phyloP scores from a whole-genome alignment of 1,139 yeast genomes.

The Candida labiduridarum region DNA sequence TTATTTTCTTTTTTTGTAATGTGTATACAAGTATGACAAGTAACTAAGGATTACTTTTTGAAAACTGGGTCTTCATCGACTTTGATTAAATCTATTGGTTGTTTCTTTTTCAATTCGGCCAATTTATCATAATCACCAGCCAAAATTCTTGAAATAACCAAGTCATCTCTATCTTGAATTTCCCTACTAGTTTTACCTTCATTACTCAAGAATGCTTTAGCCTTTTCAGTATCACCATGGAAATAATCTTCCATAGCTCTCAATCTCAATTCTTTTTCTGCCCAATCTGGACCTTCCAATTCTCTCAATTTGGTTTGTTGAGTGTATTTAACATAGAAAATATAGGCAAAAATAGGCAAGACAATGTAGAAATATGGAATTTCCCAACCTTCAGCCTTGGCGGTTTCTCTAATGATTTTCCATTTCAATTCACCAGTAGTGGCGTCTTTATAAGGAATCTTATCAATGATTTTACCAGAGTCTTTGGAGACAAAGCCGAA shows the following conservation, averaged over 20 bases:
- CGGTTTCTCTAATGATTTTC: conserved; percentile 75
- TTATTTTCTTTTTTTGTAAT: neutral
- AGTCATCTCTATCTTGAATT: conserved; percentile 70
- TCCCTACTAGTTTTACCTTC: conserved; percentile 61
- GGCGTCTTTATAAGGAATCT: conserved; percentile 81
- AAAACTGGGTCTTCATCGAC: conserved; percentile 37
- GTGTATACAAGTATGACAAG: conserved; percentile 1
- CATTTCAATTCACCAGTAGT: conserved; percentile 78
- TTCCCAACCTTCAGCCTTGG: conserved; percentile 86
- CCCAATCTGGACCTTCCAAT: conserved; percentile 69
- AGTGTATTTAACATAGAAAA: conserved; percentile 49
- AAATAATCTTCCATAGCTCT: conserved; percentile 70
- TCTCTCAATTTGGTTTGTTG: conserved; percentile 48
- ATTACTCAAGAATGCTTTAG: conserved; percentile 56
- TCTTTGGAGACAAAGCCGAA: conserved; percentile 65
- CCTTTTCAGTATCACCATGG: conserved; percentile 65
- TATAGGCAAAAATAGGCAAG: conserved; percentile 57
- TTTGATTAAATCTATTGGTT: conserved; percentile 41
- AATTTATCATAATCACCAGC: conserved; percentile 85
- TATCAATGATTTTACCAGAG: conserved; percentile 71
- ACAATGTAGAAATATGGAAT: conserved; percentile 70
- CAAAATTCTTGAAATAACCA: conserved; percentile 79
- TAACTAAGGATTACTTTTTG: conserved; percentile 23
- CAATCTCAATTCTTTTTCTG: conserved; percentile 77
- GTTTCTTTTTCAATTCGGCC: conserved; percentile 65